phyloP scores from a whole-genome alignment of 805 yeast species.

The Yarrowia sp. region DNA sequence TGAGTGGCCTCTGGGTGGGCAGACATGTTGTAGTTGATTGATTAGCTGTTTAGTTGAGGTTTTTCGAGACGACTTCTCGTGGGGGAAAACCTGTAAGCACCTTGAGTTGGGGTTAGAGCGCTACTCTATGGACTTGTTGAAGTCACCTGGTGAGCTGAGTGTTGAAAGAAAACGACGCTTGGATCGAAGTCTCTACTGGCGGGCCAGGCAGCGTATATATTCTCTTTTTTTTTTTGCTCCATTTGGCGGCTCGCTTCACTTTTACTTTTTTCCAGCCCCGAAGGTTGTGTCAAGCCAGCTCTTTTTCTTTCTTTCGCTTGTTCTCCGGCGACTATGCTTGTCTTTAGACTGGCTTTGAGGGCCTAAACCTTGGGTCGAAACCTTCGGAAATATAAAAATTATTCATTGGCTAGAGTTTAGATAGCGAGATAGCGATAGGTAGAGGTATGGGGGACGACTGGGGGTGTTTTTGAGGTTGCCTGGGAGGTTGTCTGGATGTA shows the following conservation, averaged over 20 bases:
- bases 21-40: neutral
- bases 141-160: neutral
- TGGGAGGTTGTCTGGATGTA: too few relatives aligned
- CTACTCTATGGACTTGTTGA: neutral
- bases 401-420: conserved; percentile 10
- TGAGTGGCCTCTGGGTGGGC: neutral
- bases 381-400: neutral
- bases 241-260: neutral
- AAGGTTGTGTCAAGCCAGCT: conserved; percentile 5
- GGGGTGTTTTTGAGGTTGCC: too few relatives aligned
- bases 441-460: too few relatives aligned
- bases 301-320: neutral
- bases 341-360: neutral
- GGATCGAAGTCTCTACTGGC: too few relatives aligned
- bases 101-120: neutral
- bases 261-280: neutral
- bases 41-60: neutral
- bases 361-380: neutral
- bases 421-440: neutral
- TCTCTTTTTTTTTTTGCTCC: neutral
- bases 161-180: neutral
- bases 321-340: too few relatives aligned
- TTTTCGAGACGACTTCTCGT: conserved; percentile 1
- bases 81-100: conserved; percentile 19
- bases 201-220: neutral